Evolutionary conservation across 78 protist species (phyloP), one percentile per base, ranked within the genome.

Genomic region (Creolimax fragrantissima): DNA sequence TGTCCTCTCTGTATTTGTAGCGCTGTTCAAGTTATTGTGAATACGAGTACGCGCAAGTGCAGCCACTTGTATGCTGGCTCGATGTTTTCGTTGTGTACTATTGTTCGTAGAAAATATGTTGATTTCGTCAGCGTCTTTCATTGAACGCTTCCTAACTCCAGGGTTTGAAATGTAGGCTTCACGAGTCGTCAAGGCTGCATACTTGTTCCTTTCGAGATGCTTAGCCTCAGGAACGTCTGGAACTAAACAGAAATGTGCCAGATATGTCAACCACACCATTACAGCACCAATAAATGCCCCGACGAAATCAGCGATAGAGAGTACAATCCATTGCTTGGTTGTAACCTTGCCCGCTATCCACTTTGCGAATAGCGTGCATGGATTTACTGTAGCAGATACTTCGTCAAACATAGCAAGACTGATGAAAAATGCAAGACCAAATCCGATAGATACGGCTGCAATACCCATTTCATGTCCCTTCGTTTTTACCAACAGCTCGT

Each of bases 281-380:
- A 42, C 11, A 2, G 41, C 45, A 11, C 88, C 88, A 32, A 84
- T 2, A 84, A 84, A 84, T 11, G 88, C 88, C 85, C 88, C 88
- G 24, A 84, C 2, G 24, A 84, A 84, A 11, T 84, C 88, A 24
- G 88, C 88, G 45, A 37, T 24, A 17, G 88, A 42, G 85, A 84
- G 88, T 32, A 84, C 88, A 24, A 84, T 37, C 88, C 88, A 84
- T 84, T 84, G 47, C 17, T 42, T 32, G 88, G 88, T 84, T 11
- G 88, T 84, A 24, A 42, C 45, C 24, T 84, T 84, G 45, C 88
- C 88, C 11, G 39, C 11, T 17, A 84, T 84, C 88, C 88, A 84
- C 17, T 84, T 84, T 11, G 88, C 88, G 24, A 84, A 84, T 24
- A 84, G 11, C 88, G 45, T 84, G 88, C 88, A 84, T 11, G 88